These are phyloP conservation scores for Dioscorea dumetorum DNA, from an alignment of 106 monocot species.

Conservation along the genomic window DNA sequence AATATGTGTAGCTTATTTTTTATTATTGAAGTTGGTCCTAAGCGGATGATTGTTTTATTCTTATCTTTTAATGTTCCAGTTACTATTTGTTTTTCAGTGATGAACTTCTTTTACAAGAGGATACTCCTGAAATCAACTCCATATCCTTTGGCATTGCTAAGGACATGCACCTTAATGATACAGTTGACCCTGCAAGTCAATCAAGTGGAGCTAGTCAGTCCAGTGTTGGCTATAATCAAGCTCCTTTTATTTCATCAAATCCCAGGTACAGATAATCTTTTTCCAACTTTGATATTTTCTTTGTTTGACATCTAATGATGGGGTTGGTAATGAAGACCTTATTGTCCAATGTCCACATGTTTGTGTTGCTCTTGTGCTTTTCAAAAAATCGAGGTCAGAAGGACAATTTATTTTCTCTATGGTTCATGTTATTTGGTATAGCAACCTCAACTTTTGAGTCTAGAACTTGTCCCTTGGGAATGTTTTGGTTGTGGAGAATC, in stretches of 20 bases:
- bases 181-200: slow-evolving; percentile 14
- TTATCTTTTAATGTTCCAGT: background rate
- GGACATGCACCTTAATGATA: slow-evolving; percentile 19
- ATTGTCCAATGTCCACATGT: no score
- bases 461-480: no score
- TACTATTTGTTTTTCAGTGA: slow-evolving; percentile 42
- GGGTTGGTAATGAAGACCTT: no score
- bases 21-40: background rate
- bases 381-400: no score
- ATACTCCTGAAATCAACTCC: slow-evolving; percentile 34
- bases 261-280: slow-evolving; percentile 34
- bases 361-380: no score
- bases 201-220: slow-evolving; percentile 24
- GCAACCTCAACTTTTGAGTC: no score
- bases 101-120: slow-evolving; percentile 90
- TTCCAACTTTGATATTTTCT: background rate
- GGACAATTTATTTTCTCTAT: no score
- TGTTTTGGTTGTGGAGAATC: no score
- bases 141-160: slow-evolving; percentile 32
- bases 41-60: no score
- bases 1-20: background rate
- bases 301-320: no score
- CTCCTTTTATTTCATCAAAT: slow-evolving; percentile 19
- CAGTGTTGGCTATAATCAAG: slow-evolving; percentile 18
- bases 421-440: no score